Conservation (phyloP, 2,329 filamentous ascomycete species). For the Shiraia bambusicola region DNA sequence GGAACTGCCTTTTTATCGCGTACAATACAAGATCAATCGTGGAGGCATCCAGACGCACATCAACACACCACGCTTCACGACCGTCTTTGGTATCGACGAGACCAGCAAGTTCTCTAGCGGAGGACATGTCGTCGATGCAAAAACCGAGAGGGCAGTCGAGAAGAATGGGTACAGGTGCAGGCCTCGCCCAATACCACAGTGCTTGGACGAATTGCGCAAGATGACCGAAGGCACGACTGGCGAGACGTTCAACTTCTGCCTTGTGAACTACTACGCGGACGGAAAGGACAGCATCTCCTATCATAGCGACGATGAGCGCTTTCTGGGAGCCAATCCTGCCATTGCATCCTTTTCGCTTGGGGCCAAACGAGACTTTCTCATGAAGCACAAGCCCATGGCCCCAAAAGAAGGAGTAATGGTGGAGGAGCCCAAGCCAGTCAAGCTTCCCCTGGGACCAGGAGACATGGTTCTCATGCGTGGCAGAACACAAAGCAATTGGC, state of each 20-base stretch:
- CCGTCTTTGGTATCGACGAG: conserved; percentile 63
- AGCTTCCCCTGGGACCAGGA: conserved; percentile 61
- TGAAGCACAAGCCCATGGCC: conserved; percentile 71
- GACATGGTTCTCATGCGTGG: conserved; percentile 82
- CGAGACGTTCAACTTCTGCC: conserved; percentile 73
- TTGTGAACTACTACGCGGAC: conserved; percentile 82
- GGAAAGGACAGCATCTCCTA: conserved; percentile 76
- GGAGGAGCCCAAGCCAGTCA: conserved; percentile 49
- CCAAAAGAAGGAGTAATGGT: conserved; percentile 38
- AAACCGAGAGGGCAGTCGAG: conserved; percentile 45
- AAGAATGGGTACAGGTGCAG: conserved; percentile 58
- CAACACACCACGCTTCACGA: conserved; percentile 62
- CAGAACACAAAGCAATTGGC: conserved; percentile 69
- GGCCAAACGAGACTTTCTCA: conserved; percentile 70
- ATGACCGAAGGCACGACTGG: conserved; percentile 66
- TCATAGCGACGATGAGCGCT: conserved; percentile 78
- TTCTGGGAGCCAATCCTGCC: conserved; percentile 67
- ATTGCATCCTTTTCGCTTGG: conserved; percentile 77
- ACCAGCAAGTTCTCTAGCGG: conserved; percentile 59
- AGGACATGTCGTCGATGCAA: conserved; percentile 46
- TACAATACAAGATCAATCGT: conserved; percentile 71
- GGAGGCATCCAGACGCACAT: conserved; percentile 64
- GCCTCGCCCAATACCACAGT: conserved; percentile 71
- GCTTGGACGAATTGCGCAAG: conserved; percentile 63
- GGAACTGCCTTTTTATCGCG: conserved; percentile 74